These are phyloP conservation scores for Venturia nashicola DNA, from an alignment of 2,329 filamentous ascomycete species.

Conservation along the genomic window DNA sequence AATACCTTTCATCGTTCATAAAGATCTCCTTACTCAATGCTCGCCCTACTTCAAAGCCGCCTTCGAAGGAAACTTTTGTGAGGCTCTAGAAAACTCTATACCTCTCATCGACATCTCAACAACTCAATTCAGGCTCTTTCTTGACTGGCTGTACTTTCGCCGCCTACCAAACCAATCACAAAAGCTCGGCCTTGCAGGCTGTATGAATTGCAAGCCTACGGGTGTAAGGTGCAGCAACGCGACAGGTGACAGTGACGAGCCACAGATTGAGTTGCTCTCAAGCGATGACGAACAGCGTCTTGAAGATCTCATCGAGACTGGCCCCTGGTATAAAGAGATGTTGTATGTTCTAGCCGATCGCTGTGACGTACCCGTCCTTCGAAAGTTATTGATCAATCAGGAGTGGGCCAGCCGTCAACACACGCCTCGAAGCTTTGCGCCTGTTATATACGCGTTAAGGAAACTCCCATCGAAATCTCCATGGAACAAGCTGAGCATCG, in stretches of 20 bases:
- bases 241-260: too few species aligned
- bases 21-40: background rate
- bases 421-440: background rate
- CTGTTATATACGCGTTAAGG: background rate
- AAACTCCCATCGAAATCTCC: background rate
- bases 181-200: too few species aligned
- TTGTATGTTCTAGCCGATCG: background rate
- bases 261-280: too few species aligned
- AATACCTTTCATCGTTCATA: background rate
- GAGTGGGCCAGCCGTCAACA: background rate
- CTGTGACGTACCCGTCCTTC: background rate
- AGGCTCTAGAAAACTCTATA: background rate
- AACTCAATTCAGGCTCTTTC: background rate
- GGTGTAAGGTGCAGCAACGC: too few species aligned
- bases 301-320: background rate
- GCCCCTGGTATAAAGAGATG: background rate
- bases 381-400: background rate
- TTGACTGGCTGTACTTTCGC: conserved; percentile 1
- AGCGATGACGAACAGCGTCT: background rate
- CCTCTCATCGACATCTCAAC: background rate
- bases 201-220: too few species aligned
- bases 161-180: background rate
- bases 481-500: background rate
- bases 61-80: background rate
- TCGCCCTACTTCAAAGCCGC: conserved; percentile 3